Evolutionary conservation across 148 eudicot species (phyloP), one percentile per base, ranked within the genome.

Genomic region (Rheum nobile): DNA sequence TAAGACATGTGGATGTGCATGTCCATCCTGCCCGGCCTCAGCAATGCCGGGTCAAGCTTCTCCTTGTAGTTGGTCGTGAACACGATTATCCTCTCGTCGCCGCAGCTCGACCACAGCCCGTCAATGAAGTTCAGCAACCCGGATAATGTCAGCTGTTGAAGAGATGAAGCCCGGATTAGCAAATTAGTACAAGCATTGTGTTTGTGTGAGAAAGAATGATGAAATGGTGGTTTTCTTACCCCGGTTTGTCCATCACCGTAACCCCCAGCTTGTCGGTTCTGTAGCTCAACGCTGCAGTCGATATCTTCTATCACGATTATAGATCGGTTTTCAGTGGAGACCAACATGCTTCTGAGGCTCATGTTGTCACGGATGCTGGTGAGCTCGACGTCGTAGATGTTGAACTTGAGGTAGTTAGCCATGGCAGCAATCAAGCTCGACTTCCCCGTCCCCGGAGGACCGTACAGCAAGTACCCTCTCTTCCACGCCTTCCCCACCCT

Each of bases 371-470:
- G 22, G n/a, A 65, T 34, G 70, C 41, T 14, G 0, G 22, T 65
- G 29, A 84, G 78, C 67, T 86, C 84, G 44, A 86, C 59, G 67
- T 88, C 92, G 78, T 86, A 88, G 0, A 88, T 77, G 71, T 88
- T 83, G 31, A 83, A 88, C 71, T 59, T 80, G 29, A 88, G 59
- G 54, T 86, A 76, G 74, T 86, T 88, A 7, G 90, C 90, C 83
- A 88, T 86, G 1, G 92, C 92, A 0, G 90, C 92, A 6, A 86
- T 59, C 74, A 88, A 71, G 44, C 90, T 86, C 0, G 92, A 88
- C 44, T 88, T 88, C 0, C 92, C 92, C 0, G 92, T 88, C 7
- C 92, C 90, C 0, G 92, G 92, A 1, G 92, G 92, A 0, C 92
- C 92, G 38, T 88, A 83, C 52, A 86, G 0, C 48, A 78, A 67